Percentiles rank a stretch among this genome's conserved stretches.
Conservation (phyloP, 1,139 yeast species). For the Geotrichum histeridarum region DNA sequence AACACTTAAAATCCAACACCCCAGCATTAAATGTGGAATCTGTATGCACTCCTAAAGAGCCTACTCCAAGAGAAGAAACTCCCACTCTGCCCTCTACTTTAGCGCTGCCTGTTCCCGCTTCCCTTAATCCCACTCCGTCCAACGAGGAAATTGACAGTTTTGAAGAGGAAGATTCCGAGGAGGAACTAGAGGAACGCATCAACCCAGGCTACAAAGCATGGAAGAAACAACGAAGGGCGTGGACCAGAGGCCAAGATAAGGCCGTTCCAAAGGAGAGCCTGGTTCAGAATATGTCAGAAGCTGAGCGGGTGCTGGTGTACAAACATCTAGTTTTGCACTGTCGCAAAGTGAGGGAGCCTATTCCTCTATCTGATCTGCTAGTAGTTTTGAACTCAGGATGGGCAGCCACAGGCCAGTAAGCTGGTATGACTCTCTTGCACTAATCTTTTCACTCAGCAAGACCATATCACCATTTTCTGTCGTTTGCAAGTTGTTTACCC, state of each 20-base stretch:
- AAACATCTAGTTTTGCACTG: conserved; percentile 7
- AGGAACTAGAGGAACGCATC: conserved; percentile 28
- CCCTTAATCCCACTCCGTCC: no score
- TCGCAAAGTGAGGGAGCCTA: conserved; percentile 42
- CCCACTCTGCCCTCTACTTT: no score
- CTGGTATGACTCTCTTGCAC: no score
- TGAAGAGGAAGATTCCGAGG: background rate
- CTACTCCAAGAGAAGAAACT: no score
- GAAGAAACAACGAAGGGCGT: conserved; percentile 29
- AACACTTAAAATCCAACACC: no score
- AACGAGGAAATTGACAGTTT: background rate
- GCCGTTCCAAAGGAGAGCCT: background rate
- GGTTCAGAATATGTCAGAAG: conserved; percentile 7
- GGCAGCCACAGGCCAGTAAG: conserved; percentile 40
- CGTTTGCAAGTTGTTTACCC: no score
- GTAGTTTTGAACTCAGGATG: conserved; percentile 56
- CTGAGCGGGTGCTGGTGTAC: conserved; percentile 7
- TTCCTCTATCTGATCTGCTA: conserved; percentile 51
- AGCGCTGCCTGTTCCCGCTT: no score
- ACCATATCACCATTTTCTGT: no score
- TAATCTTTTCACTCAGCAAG: no score
- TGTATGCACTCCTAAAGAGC: no score
- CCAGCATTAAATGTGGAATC: no score
- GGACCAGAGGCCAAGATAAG: conserved; percentile 23
- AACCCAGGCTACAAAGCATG: conserved; percentile 32